These are phyloP conservation scores for Raddia distichophylla DNA, from an alignment of 176 grass and related monocot genomes.

Conservation along the genomic window DNA sequence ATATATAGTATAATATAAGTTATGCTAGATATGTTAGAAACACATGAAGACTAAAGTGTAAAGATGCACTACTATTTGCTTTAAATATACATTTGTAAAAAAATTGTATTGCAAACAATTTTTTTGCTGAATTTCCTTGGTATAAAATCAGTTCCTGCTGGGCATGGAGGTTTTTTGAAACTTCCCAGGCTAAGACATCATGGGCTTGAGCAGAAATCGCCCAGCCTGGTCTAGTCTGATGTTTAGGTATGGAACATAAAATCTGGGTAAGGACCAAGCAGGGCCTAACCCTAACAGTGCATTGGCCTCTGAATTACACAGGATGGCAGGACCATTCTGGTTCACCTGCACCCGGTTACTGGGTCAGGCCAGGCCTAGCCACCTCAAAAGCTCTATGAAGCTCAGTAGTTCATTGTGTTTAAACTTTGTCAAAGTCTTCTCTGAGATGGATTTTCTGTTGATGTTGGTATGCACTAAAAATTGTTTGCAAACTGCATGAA, in stretches of 20 bases:
- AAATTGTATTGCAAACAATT: not conserved
- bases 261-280: not conserved
- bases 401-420: conserved; percentile 8
- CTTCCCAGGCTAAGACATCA: not conserved
- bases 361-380: not conserved
- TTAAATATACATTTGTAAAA: not conserved
- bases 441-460: conserved; percentile 17
- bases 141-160: not conserved
- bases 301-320: conserved; percentile 26
- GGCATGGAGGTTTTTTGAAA: not conserved
- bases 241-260: conserved; percentile 4
- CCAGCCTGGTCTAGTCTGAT: not conserved
- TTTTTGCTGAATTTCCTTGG: not conserved
- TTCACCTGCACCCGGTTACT: not conserved
- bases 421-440: conserved; percentile 14
- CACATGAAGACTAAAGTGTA: not conserved
- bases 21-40: not conserved
- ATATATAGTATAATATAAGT: too few relatives aligned
- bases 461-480: conserved; percentile 13
- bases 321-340: not conserved
- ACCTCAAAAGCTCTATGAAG: conserved; percentile 2
- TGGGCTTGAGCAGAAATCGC: not conserved
- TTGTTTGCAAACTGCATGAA: conserved; percentile 6
- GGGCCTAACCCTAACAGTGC: not conserved
- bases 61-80: not conserved